phyloP scores from a whole-genome alignment of 116 monocot species.

The Iris pallida region DNA sequence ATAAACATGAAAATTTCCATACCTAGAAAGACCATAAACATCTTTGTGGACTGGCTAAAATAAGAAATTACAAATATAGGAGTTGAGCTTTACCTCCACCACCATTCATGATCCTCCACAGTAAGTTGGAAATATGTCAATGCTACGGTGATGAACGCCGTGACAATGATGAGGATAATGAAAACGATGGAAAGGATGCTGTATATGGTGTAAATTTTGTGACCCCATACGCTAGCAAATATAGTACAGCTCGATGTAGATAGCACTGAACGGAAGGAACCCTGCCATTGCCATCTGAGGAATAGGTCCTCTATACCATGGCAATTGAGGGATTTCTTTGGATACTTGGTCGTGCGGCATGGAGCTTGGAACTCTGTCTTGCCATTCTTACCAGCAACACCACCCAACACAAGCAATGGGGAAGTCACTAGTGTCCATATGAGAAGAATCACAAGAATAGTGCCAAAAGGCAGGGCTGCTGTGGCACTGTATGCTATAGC shows the following conservation, averaged over 20 bases:
- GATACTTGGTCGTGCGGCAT: constrained; percentile 60
- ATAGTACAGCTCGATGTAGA: constrained; percentile 64
- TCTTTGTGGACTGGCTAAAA: too few relatives aligned
- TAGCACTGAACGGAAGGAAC: constrained; percentile 52
- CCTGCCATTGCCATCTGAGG: constrained; percentile 58
- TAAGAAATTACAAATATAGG: too few relatives aligned
- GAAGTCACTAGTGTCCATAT: constrained; percentile 34
- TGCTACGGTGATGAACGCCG: constrained; percentile 62
- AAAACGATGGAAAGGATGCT: constrained; percentile 67
- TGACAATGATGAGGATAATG: constrained; percentile 63
- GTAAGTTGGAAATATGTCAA: constrained; percentile 68
- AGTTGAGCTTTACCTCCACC: constrained; percentile 31
- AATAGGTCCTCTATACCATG: constrained; percentile 52
- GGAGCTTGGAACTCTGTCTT: constrained; percentile 62
- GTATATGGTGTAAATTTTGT: constrained; percentile 66
- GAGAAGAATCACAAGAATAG: constrained; percentile 30
- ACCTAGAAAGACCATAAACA: too few relatives aligned
- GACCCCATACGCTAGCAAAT: constrained; percentile 69
- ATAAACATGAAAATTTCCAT: too few relatives aligned
- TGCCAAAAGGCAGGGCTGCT: constrained; percentile 35
- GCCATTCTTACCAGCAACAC: constrained; percentile 41
- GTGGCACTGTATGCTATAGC: constrained; percentile 33
- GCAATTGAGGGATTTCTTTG: constrained; percentile 56
- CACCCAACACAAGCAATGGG: constrained; percentile 39
- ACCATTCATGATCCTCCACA: constrained; percentile 67